These are phyloP conservation scores for Lentinus brumalis DNA, from an alignment of 768 basidiomycete genomes.

Conservation along the genomic window DNA sequence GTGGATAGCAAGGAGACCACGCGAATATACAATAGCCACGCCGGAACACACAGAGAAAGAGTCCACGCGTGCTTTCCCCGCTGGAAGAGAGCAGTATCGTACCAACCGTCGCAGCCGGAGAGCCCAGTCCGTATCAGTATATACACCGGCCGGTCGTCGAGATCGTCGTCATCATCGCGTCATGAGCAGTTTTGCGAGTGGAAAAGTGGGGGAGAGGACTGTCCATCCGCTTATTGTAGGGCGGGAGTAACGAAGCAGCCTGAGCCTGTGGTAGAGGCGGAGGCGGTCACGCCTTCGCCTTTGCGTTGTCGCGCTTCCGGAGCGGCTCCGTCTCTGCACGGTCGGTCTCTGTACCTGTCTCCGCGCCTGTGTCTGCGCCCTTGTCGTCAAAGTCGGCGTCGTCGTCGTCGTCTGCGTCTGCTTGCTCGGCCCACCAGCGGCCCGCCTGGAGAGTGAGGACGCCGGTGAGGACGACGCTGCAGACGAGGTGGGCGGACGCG, in stretches of 20 bases:
- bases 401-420: slow-evolving; percentile 63
- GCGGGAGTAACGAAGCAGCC: not conserved
- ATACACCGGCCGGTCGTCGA: not conserved
- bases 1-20: not conserved
- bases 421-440: slow-evolving; percentile 81
- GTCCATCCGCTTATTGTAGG: not conserved
- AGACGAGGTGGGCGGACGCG: slow-evolving; percentile 82
- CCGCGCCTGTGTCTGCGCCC: not conserved
- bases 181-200: slow-evolving; percentile 14
- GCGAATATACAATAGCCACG: not conserved
- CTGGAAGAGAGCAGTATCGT: not conserved
- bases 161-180: slow-evolving; percentile 5
- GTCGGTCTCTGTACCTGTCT: slow-evolving; percentile 18
- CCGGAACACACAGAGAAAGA: not conserved
- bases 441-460: slow-evolving; percentile 82
- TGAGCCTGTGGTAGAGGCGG: not conserved
- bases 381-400: slow-evolving; percentile 17
- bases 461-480: slow-evolving; percentile 87
- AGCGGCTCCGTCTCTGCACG: slow-evolving; percentile 3
- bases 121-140: not conserved
- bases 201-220: not conserved
- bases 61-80: not conserved
- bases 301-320: slow-evolving; percentile 12
- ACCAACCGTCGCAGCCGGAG: not conserved
- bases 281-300: slow-evolving; percentile 5